Evolutionary conservation across 2,329 filamentous ascomycete genomes (phyloP).

Genomic region (Verticillium nubilum): DNA sequence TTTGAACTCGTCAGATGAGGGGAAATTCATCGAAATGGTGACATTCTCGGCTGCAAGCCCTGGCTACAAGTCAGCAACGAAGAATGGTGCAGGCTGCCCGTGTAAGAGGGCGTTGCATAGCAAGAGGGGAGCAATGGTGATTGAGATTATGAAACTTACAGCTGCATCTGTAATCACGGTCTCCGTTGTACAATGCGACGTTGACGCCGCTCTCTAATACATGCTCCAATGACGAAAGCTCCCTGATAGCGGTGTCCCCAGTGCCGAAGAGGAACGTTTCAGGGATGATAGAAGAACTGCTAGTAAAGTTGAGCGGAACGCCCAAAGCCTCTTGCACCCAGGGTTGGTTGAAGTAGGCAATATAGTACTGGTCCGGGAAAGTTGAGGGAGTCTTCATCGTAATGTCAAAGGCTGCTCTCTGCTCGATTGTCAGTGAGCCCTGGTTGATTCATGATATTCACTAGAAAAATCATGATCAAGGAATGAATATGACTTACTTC

Average conservation of each 20-base stretch:
- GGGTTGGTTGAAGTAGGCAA: slow-evolving; percentile 12
- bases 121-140: too few species aligned
- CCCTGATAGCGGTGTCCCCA: slow-evolving; percentile 23
- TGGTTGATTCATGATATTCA: not conserved
- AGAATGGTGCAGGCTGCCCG: too few species aligned
- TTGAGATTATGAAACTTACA: slow-evolving; percentile 10
- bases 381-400: slow-evolving; percentile 9
- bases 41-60: slow-evolving; percentile 46
- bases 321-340: slow-evolving; percentile 49
- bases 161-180: slow-evolving; percentile 50
- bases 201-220: slow-evolving; percentile 50
- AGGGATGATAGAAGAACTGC: slow-evolving; percentile 27
- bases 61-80: not conserved
- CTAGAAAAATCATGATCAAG: not conserved
- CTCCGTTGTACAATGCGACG: slow-evolving; percentile 49
- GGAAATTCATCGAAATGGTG: slow-evolving; percentile 45
- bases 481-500: not conserved
- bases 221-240: slow-evolving; percentile 28
- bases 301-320: slow-evolving; percentile 52
- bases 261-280: slow-evolving; percentile 29
- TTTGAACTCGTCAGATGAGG: slow-evolving; percentile 56
- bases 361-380: slow-evolving; percentile 8
- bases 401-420: slow-evolving; percentile 24
- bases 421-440: slow-evolving; percentile 27
- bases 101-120: too few species aligned